Evolutionary conservation across 352 stramenopile genomes (phyloP), one percentile per base, ranked within the genome.

Genomic region (Bremia lactucae): DNA sequence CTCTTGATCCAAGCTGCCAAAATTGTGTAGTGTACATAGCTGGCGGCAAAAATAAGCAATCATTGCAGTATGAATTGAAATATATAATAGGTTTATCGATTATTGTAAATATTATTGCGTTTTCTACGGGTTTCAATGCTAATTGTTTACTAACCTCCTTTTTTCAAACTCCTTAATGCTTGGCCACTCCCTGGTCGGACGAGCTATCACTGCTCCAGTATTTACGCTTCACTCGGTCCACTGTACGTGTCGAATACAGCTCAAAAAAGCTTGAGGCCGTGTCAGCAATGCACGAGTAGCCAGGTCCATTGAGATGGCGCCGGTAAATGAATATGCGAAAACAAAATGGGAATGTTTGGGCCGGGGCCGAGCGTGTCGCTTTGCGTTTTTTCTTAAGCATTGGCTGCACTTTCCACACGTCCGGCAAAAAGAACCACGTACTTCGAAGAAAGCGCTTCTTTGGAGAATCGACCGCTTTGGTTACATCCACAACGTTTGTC

Each of bases 301-400:
- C 37, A 3, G 49, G 24, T 8, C 43, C 43, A 21, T 63, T 35
- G 11, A 37, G 19, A 10, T 56, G 36, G 22, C 62, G 65, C 6
- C 49, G 61, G 42, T 86, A 86, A 37, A 84, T 66, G 45, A 86
- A 84, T 13, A 92, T 62, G 31, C 76, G 76, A 44, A 89, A 92
- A 55, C 78, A 92, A 43, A 92, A 92, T 4, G 79, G 79, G 44
- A 89, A 92, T 31, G 74, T 85, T 55, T 92, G 76, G n/a, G 73
- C 79, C 0, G 79, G 79, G 1, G 65, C 59, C 10, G 79, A 87
- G 15, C 76, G 72, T 34, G 79, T 92, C 13, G 79, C 76, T 49
- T 92, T 92, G 62, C 79, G 76, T 55, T 92, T 92, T 60, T 92
- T 92, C 56, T 88, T 87, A 31, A 92, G 62, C 70, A 87, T 86